Conservation (phyloP, 1,284 basidiomycete genomes). For the Sphagnurus paluster region DNA sequence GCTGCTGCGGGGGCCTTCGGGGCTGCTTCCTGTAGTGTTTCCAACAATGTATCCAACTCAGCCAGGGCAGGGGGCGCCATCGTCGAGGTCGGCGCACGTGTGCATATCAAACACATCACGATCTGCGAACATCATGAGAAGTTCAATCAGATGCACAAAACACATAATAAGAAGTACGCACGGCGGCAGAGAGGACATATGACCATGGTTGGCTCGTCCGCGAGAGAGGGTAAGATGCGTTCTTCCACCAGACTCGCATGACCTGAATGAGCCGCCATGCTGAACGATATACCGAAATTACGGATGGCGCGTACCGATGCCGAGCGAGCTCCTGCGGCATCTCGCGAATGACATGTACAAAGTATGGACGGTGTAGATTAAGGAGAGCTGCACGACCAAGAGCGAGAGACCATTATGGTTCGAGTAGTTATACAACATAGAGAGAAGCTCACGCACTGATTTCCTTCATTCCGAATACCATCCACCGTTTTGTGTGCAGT, state of each 20-base stretch:
- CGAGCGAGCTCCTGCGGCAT: conserved; percentile 53
- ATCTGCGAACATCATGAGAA: conserved; percentile 40
- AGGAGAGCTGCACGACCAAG: conserved; percentile 54
- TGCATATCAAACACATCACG: conserved; percentile 66
- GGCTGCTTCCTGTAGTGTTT: conserved; percentile 54
- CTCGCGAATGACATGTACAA: conserved; percentile 64
- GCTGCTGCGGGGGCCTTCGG: conserved; percentile 46
- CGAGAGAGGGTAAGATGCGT: conserved; percentile 39
- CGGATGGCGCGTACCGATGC: conserved; percentile 66
- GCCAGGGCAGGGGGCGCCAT: conserved; percentile 54
- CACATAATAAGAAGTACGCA: conserved; percentile 33
- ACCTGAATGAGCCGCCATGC: conserved; percentile 62
- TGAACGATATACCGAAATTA: conserved; percentile 68
- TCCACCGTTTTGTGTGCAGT: conserved; percentile 44
- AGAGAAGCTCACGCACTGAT: conserved; percentile 45
- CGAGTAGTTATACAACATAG: background rate
- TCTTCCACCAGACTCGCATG: conserved; percentile 41
- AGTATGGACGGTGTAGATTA: conserved; percentile 67
- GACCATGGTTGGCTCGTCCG: conserved; percentile 61
- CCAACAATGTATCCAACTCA: conserved; percentile 53
- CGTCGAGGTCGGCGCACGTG: conserved; percentile 55
- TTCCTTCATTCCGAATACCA: conserved; percentile 56
- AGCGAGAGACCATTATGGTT: background rate
- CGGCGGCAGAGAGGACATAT: conserved; percentile 58
- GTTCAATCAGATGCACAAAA: background rate